Conservation (phyloP, 768 basidiomycete species). For the Auricularia heimuer region DNA sequence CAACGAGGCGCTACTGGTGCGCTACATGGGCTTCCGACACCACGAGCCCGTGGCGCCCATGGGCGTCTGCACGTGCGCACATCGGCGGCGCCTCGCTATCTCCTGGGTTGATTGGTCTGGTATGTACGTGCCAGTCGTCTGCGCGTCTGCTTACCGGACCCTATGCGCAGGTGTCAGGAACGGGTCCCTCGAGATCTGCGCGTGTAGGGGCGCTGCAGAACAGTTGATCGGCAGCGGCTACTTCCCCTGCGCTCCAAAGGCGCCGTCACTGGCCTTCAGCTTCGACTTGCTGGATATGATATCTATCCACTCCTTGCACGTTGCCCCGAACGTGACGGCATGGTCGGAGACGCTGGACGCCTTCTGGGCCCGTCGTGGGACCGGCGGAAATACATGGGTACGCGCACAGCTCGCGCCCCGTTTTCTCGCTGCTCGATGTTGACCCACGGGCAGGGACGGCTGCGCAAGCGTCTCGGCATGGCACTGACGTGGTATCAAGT, state of each 20-base stretch:
- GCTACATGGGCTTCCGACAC: too few relatives aligned
- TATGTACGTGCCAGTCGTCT: too few relatives aligned
- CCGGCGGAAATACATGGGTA: not conserved
- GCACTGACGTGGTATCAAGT: not conserved
- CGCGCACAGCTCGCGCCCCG: not conserved
- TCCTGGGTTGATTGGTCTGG: too few relatives aligned
- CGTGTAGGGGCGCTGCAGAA: not conserved
- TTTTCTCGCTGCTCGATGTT: not conserved
- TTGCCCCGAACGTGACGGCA: not conserved
- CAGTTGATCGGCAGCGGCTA: not conserved
- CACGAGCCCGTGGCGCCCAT: too few relatives aligned
- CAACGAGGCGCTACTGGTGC: too few relatives aligned
- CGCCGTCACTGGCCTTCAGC: not conserved
- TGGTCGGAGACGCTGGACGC: not conserved
- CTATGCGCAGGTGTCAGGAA: not conserved
- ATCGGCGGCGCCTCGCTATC: too few relatives aligned
- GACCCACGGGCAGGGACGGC: not conserved
- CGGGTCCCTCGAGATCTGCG: not conserved
- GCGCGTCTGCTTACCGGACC: too few relatives aligned
- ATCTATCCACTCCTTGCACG: not conserved
- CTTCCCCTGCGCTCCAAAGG: not conserved
- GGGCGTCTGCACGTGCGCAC: too few relatives aligned
- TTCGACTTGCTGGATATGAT: not conserved
- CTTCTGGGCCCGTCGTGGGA: not conserved
- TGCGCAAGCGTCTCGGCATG: not conserved